phyloP scores from a whole-genome alignment of 2,329 filamentous ascomycete species.

The Aspergillus ustus region DNA sequence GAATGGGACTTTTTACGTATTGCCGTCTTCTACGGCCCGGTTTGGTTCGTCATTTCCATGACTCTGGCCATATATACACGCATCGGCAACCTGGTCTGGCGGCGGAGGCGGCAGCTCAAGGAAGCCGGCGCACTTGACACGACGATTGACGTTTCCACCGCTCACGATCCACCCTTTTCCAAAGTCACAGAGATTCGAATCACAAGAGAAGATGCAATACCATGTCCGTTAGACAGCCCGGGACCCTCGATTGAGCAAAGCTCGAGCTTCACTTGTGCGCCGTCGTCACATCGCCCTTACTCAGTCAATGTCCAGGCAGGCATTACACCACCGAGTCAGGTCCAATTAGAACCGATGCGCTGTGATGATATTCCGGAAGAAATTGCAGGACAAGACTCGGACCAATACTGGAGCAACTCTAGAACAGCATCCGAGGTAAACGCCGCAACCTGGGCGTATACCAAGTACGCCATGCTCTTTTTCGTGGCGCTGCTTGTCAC shows the following conservation, averaged over 20 bases:
- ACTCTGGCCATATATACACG: constrained; percentile 48
- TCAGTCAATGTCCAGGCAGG: constrained; percentile 39
- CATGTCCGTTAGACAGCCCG: neutral
- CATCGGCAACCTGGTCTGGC: constrained; percentile 44
- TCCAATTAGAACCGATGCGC: constrained; percentile 16
- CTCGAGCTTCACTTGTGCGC: neutral
- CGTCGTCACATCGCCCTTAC: constrained; percentile 32
- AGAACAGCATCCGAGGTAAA: constrained; percentile 33
- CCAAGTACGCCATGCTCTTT: constrained; percentile 46
- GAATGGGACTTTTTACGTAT: constrained; percentile 75
- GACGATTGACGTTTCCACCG: constrained; percentile 50
- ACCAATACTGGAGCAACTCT: neutral
- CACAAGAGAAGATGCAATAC: constrained; percentile 55
- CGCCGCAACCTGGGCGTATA: constrained; percentile 45
- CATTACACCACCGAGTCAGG: neutral
- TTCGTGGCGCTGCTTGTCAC: constrained; percentile 49
- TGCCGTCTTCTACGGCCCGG: constrained; percentile 68
- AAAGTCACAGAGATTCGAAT: constrained; percentile 70
- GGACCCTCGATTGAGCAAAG: neutral
- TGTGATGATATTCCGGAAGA: neutral
- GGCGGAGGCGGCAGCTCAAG: constrained; percentile 66
- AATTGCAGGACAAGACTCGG: neutral
- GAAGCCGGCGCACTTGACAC: constrained; percentile 57
- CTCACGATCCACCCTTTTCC: constrained; percentile 46
- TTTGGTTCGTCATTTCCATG: constrained; percentile 47